Evolutionary conservation across 2,329 filamentous ascomycete genomes (phyloP), one percentile per base, ranked within the genome.

Genomic region (Fusarium sulawesiense): DNA sequence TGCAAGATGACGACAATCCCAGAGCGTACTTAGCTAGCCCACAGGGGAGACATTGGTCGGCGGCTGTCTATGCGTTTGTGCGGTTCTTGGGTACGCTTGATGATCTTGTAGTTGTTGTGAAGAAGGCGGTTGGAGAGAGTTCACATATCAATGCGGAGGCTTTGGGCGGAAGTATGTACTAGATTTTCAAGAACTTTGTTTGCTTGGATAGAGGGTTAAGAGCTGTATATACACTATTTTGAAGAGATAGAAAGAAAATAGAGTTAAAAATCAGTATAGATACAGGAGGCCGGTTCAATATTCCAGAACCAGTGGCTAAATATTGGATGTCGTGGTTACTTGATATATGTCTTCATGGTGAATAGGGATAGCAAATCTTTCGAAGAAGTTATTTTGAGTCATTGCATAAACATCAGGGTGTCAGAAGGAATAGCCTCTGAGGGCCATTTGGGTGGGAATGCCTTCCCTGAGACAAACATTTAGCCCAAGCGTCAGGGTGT

Each of bases 51-150:
- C 61, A 64, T 11, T 64, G 61, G 61, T 64, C 60, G 2, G 50
- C 61, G 1, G 61, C 61, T 11, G 61, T 64, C 23, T 64, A 64
- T 40, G 21, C 61, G 2, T 64, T 64, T 30, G 61, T 64, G n/a
- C 32, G 61, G 13, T 64, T 64, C 7, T 11, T 64, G n/a, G 45
- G 60, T 13, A 64, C 44, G 4, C 37, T 64, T 4, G 61, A 64
- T 7, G 60, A 64, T 20, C 61, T 64, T 12, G 61, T 64, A 2
- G 1, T 64, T 16, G 30, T 64, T 23, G 45, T 64, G 25, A 64
- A 64, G 30, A 64, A 64, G 45, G 46, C 60, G 6, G 61, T 64
- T 6, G 61, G 61, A 4, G 61, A 64, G 23, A 46, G 61, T 37
- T 64, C 61, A 4, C 51, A 58, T 46, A 64, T 64, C 3, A 64